These are phyloP conservation scores for Mallotus nudiflorus DNA, from an alignment of 345 rosid genomes.

Conservation along the genomic window DNA sequence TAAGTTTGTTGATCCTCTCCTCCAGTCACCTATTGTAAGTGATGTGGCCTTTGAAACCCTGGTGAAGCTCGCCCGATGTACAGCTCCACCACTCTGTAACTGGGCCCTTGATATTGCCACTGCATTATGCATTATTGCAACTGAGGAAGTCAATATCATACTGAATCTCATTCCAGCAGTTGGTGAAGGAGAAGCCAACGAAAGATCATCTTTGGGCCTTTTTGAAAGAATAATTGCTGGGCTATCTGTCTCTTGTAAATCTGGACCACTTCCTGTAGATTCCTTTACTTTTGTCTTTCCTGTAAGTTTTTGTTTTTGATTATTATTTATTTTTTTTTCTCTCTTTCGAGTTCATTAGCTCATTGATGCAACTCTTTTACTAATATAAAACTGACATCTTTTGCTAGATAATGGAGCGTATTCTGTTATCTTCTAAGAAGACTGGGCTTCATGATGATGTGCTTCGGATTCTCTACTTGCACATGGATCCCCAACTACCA, in stretches of 20 bases:
- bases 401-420: conserved; percentile 84
- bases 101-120: conserved; percentile 96
- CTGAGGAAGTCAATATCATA: conserved; percentile 54
- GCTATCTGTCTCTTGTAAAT: conserved; percentile 73
- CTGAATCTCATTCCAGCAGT: conserved; percentile 48
- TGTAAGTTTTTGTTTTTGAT: conserved; percentile 41
- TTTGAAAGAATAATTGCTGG: conserved; percentile 77
- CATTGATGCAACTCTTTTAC: conserved; percentile 12
- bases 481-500: conserved; percentile 88
- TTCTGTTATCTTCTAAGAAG: conserved; percentile 70
- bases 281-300: conserved; percentile 92
- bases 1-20: conserved; percentile 76
- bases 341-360: conserved; percentile 3
- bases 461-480: conserved; percentile 79
- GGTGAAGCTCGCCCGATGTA: conserved; percentile 85
- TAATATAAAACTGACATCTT: conserved; percentile 13
- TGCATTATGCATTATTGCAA: conserved; percentile 73
- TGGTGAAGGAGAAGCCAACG: conserved; percentile 51
- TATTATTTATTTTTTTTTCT: neutral
- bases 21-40: conserved; percentile 76
- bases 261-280: conserved; percentile 93
- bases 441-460: conserved; percentile 83
- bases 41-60: conserved; percentile 75
- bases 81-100: conserved; percentile 76
- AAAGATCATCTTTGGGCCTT: conserved; percentile 55